phyloP scores from a whole-genome alignment of 495 filamentous ascomycete species.

The Penicillium egyptiacum region DNA sequence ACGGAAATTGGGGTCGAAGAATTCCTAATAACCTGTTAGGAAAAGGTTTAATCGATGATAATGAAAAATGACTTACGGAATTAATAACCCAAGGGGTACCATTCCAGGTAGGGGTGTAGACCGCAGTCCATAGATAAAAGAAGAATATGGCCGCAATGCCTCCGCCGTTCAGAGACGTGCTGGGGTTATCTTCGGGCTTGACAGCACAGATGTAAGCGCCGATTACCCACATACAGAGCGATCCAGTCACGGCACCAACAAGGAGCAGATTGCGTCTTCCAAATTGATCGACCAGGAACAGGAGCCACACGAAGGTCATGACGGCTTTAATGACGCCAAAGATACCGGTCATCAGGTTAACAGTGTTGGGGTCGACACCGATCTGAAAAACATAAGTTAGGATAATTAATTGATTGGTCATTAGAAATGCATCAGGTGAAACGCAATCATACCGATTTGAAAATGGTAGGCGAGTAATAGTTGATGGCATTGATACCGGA shows the following conservation, averaged over 20 bases:
- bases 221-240: conserved; percentile 72
- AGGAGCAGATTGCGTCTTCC: conserved; percentile 68
- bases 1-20: conserved; percentile 61
- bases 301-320: conserved; percentile 60
- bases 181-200: conserved; percentile 46
- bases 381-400: conserved; percentile 29
- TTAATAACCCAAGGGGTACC: conserved; percentile 66
- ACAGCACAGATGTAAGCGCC: conserved; percentile 64
- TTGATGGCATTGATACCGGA: conserved; percentile 69
- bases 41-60: not conserved
- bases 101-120: conserved; percentile 74
- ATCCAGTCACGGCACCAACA: conserved; percentile 66
- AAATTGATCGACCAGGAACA: conserved; percentile 69
- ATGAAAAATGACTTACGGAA: conserved; percentile 30
- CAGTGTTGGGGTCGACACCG: conserved; percentile 46
- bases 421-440: not conserved
- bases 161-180: conserved; percentile 44
- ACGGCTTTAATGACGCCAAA: conserved; percentile 55
- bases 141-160: conserved; percentile 72
- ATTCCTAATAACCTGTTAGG: conserved; percentile 39
- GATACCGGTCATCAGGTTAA: conserved; percentile 49
- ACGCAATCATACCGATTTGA: conserved; percentile 35
- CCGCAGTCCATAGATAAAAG: conserved; percentile 76
- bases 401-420: not conserved
- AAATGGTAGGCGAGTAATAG: conserved; percentile 63